These are phyloP conservation scores for Multifurca ochricompacta DNA, from an alignment of 768 basidiomycete species.

Conservation along the genomic window DNA sequence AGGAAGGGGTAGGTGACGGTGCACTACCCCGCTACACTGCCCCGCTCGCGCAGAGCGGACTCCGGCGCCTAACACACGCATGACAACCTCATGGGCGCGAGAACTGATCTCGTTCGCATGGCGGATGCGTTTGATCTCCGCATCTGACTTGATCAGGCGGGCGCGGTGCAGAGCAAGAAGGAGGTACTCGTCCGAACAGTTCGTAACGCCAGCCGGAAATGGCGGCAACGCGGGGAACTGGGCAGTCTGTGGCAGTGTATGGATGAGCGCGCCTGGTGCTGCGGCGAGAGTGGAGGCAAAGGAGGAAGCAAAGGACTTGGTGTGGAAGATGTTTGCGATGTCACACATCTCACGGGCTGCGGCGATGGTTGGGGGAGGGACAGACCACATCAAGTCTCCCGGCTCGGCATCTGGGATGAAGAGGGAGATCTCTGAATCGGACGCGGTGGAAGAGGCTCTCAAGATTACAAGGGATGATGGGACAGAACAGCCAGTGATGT, in stretches of 20 bases:
- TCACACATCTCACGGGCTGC: constrained; percentile 49
- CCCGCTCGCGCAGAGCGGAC: constrained; percentile 35
- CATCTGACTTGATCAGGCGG: constrained; percentile 65
- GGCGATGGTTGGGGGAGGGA: constrained; percentile 65
- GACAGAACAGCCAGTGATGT: constrained; percentile 72
- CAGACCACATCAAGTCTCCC: constrained; percentile 81
- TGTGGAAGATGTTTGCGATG: constrained; percentile 51
- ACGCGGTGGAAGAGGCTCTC: constrained; percentile 43
- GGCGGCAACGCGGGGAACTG: constrained; percentile 46
- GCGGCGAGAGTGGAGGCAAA: constrained; percentile 42
- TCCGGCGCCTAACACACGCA: constrained; percentile 78
- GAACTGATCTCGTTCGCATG: constrained; percentile 83
- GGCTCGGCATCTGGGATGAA: constrained; percentile 74
- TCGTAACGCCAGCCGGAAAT: constrained; percentile 29
- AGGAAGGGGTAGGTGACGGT: constrained; percentile 49
- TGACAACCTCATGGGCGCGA: constrained; percentile 83
- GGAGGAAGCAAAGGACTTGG: constrained; percentile 36
- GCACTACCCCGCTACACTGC: constrained; percentile 31
- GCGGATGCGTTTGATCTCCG: constrained; percentile 68
- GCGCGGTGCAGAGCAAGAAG: constrained; percentile 73
- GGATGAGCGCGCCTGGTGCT: constrained; percentile 50
- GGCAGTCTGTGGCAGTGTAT: constrained; percentile 50
- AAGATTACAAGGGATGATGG: constrained; percentile 64
- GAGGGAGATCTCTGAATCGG: constrained; percentile 42
- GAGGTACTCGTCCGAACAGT: constrained; percentile 53